Percentiles rank a stretch among this genome's conserved stretches.
Conservation (phyloP, 495 filamentous ascomycete genomes). For the Trichoderma parareesei region DNA sequence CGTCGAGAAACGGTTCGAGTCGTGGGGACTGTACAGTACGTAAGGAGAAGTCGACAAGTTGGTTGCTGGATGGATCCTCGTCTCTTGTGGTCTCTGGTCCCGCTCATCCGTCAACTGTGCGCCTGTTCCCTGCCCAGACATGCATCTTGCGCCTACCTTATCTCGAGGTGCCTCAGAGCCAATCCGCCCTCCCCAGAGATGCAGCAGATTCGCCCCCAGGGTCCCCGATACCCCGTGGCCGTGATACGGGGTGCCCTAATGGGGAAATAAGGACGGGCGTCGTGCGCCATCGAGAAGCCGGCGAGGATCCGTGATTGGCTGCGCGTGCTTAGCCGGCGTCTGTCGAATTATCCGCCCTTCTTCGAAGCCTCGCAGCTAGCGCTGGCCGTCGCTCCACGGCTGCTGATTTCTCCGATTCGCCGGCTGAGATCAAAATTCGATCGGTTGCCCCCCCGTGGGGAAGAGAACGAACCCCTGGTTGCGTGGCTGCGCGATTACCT, state of each 20-base stretch:
- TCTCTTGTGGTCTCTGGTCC: too few relatives aligned
- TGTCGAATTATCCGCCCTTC: constrained; percentile 4
- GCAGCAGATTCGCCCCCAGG: not conserved
- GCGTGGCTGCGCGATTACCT: not conserved
- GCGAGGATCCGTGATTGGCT: not conserved
- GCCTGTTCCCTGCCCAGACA: too few relatives aligned
- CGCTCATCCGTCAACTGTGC: too few relatives aligned
- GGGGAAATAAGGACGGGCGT: constrained; percentile 2
- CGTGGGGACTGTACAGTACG: too few relatives aligned
- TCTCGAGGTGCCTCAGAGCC: too few relatives aligned
- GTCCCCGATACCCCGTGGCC: not conserved
- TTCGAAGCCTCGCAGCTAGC: not conserved
- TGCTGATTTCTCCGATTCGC: constrained; percentile 8
- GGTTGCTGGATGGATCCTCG: not conserved
- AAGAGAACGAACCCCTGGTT: not conserved
- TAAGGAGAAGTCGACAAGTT: too few relatives aligned
- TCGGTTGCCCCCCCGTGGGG: not conserved
- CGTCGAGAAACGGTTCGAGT: not conserved
- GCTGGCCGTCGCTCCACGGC: not conserved
- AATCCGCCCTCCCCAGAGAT: too few relatives aligned
- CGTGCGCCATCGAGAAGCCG: not conserved
- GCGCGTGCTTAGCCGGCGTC: not conserved
- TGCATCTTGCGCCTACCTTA: too few relatives aligned
- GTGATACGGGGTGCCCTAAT: not conserved
- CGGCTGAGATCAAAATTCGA: not conserved